Conservation (phyloP, 2,329 filamentous ascomycete species). For the Eutypa lata region DNA sequence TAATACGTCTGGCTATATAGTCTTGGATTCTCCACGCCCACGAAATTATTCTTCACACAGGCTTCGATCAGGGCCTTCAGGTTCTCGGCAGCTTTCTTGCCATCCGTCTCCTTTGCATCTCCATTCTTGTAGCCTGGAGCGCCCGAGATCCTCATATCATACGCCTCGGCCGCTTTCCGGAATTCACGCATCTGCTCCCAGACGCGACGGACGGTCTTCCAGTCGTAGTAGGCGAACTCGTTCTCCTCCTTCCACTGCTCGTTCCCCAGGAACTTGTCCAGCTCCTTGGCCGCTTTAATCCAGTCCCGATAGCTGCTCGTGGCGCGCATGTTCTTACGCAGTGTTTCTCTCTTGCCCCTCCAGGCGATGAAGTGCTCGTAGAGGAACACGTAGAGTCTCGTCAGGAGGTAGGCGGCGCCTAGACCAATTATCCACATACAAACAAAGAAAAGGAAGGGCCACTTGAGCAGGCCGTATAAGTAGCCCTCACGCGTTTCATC, state of each 20-base stretch:
- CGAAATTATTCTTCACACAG: slow-evolving; percentile 97
- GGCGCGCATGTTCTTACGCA: slow-evolving; percentile 68
- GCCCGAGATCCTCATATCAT: slow-evolving; percentile 32
- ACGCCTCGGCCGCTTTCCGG: slow-evolving; percentile 56
- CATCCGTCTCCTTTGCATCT: slow-evolving; percentile 28
- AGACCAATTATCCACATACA: slow-evolving; percentile 77
- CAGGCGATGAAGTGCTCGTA: slow-evolving; percentile 93
- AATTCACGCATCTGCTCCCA: slow-evolving; percentile 69
- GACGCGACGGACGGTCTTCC: slow-evolving; percentile 74
- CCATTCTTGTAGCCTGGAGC: slow-evolving; percentile 35
- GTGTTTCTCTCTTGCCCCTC: slow-evolving; percentile 71
- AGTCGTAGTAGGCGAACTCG: slow-evolving; percentile 83
- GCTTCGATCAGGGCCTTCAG: slow-evolving; percentile 77
- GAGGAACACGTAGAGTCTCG: slow-evolving; percentile 81
- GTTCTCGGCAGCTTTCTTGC: slow-evolving; percentile 63
- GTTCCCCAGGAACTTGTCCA: slow-evolving; percentile 81
- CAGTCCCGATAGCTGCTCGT: slow-evolving; percentile 79
- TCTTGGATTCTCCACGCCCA: slow-evolving; percentile 86
- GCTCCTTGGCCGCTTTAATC: slow-evolving; percentile 71
- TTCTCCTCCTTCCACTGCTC: slow-evolving; percentile 76
- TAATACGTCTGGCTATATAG: slow-evolving; percentile 98
- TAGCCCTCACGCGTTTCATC: slow-evolving; percentile 96
- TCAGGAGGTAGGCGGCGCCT: slow-evolving; percentile 71
- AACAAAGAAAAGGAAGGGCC: slow-evolving; percentile 81
- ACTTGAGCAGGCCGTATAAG: slow-evolving; percentile 84